Evolutionary conservation across 2,329 filamentous ascomycete genomes (phyloP).

Genomic region (Epichloe brachyelytri): DNA sequence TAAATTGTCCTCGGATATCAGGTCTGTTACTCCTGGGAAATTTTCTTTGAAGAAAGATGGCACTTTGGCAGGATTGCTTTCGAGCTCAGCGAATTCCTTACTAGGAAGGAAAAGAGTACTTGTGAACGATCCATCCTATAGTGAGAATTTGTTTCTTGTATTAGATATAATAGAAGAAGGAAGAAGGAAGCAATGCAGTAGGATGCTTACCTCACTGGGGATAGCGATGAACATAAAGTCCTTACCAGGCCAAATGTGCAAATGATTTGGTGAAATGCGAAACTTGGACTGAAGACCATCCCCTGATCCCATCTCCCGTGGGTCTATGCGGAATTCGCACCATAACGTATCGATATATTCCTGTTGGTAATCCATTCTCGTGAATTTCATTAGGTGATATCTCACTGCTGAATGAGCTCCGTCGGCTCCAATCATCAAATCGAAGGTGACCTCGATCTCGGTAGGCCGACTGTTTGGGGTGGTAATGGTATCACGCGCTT

Average conservation of each 20-base stretch:
- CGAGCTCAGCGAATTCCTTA: conserved; percentile 53
- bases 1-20: conserved; percentile 57
- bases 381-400: conserved; percentile 92
- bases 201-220: conserved; percentile 45
- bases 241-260: conserved; percentile 93
- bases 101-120: conserved; percentile 85
- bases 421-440: conserved; percentile 88
- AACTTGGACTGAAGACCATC: conserved; percentile 38
- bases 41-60: conserved; percentile 65
- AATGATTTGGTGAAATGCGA: conserved; percentile 76
- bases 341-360: conserved; percentile 93
- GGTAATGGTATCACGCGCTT: conserved; percentile 33
- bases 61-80: conserved; percentile 45
- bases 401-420: conserved; percentile 86
- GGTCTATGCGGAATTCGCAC: conserved; percentile 84
- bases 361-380: conserved; percentile 81
- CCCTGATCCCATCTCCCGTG: conserved; percentile 22
- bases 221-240: conserved; percentile 99
- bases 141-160: conserved; percentile 7
- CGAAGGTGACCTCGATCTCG: conserved; percentile 77
- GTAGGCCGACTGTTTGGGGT: conserved; percentile 31
- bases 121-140: conserved; percentile 76
- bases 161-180: conserved; percentile 1
- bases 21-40: conserved; percentile 72
- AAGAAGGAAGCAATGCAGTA: background rate